These are phyloP conservation scores for Colletotrichum sp. DNA, from an alignment of 2,329 filamentous ascomycete genomes.

Conservation along the genomic window DNA sequence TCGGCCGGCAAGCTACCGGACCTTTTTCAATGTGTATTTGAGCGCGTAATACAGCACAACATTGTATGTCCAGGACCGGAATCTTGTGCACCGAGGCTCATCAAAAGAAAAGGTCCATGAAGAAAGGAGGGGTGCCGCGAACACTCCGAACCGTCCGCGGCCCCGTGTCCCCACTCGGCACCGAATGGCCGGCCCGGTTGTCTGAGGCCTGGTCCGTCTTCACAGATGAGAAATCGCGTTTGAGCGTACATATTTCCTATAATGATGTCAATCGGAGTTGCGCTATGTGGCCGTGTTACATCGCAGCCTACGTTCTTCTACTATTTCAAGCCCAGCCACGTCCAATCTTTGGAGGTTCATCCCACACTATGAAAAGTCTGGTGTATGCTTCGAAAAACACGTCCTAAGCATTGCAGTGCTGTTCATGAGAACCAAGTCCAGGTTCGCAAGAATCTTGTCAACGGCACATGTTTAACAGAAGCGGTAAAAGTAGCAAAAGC, in stretches of 20 bases:
- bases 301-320: not conserved
- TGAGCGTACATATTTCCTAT: not conserved
- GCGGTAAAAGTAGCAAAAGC: not conserved
- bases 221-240: not conserved
- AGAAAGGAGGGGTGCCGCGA: not conserved
- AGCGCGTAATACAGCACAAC: not conserved
- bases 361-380: not conserved
- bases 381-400: not conserved
- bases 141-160: not conserved
- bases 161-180: not conserved
- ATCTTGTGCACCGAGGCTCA: not conserved
- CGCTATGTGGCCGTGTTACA: not conserved
- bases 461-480: not conserved
- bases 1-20: not conserved
- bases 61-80: fast-evolving
- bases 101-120: not conserved
- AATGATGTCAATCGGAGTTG: fast-evolving
- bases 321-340: not conserved
- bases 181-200: not conserved
- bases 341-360: not conserved
- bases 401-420: not conserved
- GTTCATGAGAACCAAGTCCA: not conserved
- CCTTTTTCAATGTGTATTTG: not conserved
- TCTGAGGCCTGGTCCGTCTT: not conserved
- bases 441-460: not conserved